Evolutionary conservation across 2,329 filamentous ascomycete genomes (phyloP).

Genomic region (Cordyceps pruinosa): DNA sequence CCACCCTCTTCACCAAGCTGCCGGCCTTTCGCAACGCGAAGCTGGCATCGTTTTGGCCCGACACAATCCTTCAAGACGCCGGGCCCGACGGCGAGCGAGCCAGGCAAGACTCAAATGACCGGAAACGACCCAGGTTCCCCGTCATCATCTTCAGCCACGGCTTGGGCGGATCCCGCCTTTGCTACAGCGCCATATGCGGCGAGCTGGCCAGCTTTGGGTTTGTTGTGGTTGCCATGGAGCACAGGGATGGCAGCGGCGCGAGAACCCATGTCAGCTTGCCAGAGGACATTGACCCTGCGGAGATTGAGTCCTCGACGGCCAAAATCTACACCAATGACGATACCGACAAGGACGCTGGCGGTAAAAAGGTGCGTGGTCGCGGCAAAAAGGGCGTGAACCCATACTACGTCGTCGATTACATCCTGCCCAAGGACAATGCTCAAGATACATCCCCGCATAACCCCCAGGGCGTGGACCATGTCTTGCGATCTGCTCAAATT

Average conservation of each 20-base stretch:
- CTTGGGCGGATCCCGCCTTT: slow-evolving; percentile 55
- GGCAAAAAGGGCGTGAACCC: slow-evolving; percentile 23
- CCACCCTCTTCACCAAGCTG: slow-evolving; percentile 57
- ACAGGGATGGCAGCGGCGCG: slow-evolving; percentile 57
- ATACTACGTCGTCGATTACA: slow-evolving; percentile 51
- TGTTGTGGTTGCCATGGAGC: slow-evolving; percentile 57
- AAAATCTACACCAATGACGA: slow-evolving; percentile 19
- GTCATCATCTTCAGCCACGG: slow-evolving; percentile 62
- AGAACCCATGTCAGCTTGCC: slow-evolving; percentile 54
- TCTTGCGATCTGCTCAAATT: slow-evolving; percentile 54
- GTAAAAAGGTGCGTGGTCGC: slow-evolving; percentile 25
- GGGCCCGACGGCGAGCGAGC: background rate
- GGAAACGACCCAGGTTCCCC: slow-evolving; percentile 45
- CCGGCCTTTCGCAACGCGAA: slow-evolving; percentile 56
- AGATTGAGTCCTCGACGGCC: slow-evolving; percentile 24
- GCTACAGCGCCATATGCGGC: slow-evolving; percentile 56
- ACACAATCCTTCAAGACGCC: background rate
- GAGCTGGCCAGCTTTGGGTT: slow-evolving; percentile 62
- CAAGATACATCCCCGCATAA: slow-evolving; percentile 48
- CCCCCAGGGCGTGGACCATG: slow-evolving; percentile 51
- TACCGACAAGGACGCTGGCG: slow-evolving; percentile 22
- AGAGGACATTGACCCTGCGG: slow-evolving; percentile 28
- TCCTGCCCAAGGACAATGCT: slow-evolving; percentile 52
- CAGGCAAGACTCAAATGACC: background rate
- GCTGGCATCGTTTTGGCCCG: slow-evolving; percentile 31